phyloP scores from a whole-genome alignment of 306 rosid species.

The Potentilla sterilis region DNA sequence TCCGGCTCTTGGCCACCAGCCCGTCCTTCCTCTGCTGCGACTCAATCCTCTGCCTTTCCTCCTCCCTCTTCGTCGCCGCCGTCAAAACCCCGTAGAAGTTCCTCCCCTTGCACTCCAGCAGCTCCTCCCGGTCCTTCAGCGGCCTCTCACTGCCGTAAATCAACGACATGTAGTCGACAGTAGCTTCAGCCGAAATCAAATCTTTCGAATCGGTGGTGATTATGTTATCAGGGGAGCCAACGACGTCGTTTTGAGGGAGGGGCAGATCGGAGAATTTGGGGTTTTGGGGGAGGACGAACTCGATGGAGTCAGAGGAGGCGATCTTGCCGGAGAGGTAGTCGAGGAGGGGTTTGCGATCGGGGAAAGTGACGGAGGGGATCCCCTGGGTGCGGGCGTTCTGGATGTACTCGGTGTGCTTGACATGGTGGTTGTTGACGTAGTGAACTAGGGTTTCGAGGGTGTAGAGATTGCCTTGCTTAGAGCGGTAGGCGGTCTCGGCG shows the following conservation, averaged over 20 bases:
- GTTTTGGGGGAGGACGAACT: conserved; percentile 57
- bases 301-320: conserved; percentile 75
- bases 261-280: conserved; percentile 45
- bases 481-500: conserved; percentile 76
- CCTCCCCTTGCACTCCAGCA: conserved; percentile 78
- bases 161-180: conserved; percentile 48
- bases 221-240: background rate
- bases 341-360: conserved; percentile 87
- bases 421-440: conserved; percentile 69
- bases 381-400: conserved; percentile 76
- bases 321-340: conserved; percentile 77
- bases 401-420: conserved; percentile 84
- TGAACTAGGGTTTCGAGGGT: conserved; percentile 93
- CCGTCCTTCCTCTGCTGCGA: conserved; percentile 97
- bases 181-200: conserved; percentile 2
- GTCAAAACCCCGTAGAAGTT: conserved; percentile 71
- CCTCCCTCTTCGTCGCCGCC: conserved; percentile 84
- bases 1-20: conserved; percentile 81
- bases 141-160: conserved; percentile 65
- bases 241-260: conserved; percentile 9
- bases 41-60: conserved; percentile 80
- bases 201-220: background rate
- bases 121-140: conserved; percentile 71
- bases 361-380: conserved; percentile 73
- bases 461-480: conserved; percentile 86